Evolutionary conservation across 2,329 filamentous ascomycete genomes (phyloP), one percentile per base, ranked within the genome.

Genomic region (Decorospora gaudefroyi): DNA sequence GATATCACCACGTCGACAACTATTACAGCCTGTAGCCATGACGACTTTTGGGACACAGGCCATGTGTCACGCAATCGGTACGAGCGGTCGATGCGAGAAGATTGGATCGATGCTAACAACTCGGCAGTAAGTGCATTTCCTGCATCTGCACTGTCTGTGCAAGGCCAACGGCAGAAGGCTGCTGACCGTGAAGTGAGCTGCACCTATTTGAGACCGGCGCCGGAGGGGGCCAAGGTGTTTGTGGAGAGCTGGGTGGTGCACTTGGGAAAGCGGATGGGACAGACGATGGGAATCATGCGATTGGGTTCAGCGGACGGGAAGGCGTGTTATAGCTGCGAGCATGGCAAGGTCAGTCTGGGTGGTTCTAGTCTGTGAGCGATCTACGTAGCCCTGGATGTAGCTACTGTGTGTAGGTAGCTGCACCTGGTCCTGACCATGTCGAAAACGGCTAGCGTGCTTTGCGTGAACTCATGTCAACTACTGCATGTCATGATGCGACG

Each of bases 1-100:
- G 81, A 84, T 55, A 77, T 82, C 64, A 72, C 74, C 41, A 78
- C 76, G 1, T 73, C 69, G 5, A 60, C 73, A 6, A 65, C 72
- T 4, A 61, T 74, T 11, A 54, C 49, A 4, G 59, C 65, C 3
- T 54, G 59, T 12, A 54, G 61, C 4, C 50, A 46, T n/a, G 57
- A 67, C 2, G 67, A 64, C 1, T 72, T 71, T 34, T 78, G 74
- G 74, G 63, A 75, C 31, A 60, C 64, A n/a, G 73, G 66, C 2
- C 72, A 75, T 32, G 75, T 77, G 22, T 56, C 54, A 28, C 58
- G 59, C 12, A 62, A 42, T 26, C 19, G 53, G 53, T 56, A 48
- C 6, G 44, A 29, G 25, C 3, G 21, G n/a, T n/a, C n/a, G n/a
- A n/a, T 6, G 23, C 12, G n/a, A 28, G n/a, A 15, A 6, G 6